phyloP scores from a whole-genome alignment of 768 basidiomycete genomes.

The Boletus pseudo-olivaceus region DNA sequence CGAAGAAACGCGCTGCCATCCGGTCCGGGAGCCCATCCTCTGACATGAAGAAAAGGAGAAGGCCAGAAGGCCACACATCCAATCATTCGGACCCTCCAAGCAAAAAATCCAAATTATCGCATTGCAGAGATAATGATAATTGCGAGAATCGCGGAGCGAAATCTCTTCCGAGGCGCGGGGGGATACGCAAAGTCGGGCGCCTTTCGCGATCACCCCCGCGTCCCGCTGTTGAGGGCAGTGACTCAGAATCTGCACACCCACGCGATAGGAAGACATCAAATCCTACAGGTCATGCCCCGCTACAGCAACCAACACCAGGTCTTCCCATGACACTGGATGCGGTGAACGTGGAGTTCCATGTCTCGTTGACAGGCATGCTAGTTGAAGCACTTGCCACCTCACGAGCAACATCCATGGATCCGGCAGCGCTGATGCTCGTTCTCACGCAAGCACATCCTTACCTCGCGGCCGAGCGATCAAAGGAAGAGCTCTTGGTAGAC shows the following conservation, averaged over 20 bases:
- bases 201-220: conserved; percentile 11
- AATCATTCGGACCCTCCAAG: conserved; percentile 10
- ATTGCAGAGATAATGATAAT: background rate
- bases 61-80: background rate
- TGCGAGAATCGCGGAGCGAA: background rate
- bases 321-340: background rate
- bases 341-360: conserved; percentile 26
- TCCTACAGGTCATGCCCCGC: background rate
- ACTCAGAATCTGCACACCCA: background rate
- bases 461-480: conserved; percentile 35
- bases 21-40: background rate
- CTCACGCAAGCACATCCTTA: conserved; percentile 54
- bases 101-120: conserved; percentile 22
- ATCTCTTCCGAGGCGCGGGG: background rate
- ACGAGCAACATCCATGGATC: conserved; percentile 62
- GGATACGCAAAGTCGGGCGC: background rate
- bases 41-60: background rate
- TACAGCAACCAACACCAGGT: background rate
- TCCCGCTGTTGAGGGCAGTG: background rate
- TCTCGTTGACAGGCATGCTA: conserved; percentile 60
- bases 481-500: conserved; percentile 45
- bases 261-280: conserved; percentile 4
- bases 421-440: conserved; percentile 48
- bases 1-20: conserved; percentile 5
- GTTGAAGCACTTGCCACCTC: conserved; percentile 71